Conservation (phyloP, 768 basidiomycete species). For the Suillus plorans region DNA sequence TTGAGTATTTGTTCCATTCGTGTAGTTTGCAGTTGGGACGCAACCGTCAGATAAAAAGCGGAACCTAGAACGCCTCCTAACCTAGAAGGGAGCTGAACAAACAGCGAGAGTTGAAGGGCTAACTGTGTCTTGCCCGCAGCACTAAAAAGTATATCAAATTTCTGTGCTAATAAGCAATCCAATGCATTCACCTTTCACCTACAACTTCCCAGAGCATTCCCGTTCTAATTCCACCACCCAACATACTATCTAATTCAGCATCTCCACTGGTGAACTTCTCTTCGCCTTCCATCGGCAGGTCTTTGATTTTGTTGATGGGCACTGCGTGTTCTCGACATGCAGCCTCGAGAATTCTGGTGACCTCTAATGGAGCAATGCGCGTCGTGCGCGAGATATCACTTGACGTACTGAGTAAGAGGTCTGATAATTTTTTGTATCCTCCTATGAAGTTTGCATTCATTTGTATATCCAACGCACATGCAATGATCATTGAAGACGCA, state of each 20-base stretch:
- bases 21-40: slow-evolving; percentile 62
- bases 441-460: slow-evolving; percentile 33
- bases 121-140: slow-evolving; percentile 95
- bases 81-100: slow-evolving; percentile 65
- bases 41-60: slow-evolving; percentile 77
- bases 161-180: background rate
- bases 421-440: slow-evolving; percentile 44
- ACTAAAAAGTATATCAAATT: slow-evolving; percentile 41
- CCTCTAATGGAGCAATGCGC: slow-evolving; percentile 48
- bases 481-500: slow-evolving; percentile 15
- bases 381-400: slow-evolving; percentile 59
- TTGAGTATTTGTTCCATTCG: slow-evolving; percentile 68
- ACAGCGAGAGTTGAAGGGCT: slow-evolving; percentile 78
- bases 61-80: slow-evolving; percentile 64
- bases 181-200: slow-evolving; percentile 74
- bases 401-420: slow-evolving; percentile 49
- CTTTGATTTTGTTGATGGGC: slow-evolving; percentile 40
- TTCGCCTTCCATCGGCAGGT: slow-evolving; percentile 33
- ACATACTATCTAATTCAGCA: slow-evolving; percentile 54
- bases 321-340: slow-evolving; percentile 46
- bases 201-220: slow-evolving; percentile 86
- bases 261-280: slow-evolving; percentile 77
- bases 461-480: no score
- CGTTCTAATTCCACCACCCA: slow-evolving; percentile 79
- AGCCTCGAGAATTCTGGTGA: slow-evolving; percentile 47